A percentile compares a stretch with the other conserved stretches of the same genome.
Evolutionary conservation across 768 basidiomycete genomes (phyloP).

Genomic region (Calocera viscosa): DNA sequence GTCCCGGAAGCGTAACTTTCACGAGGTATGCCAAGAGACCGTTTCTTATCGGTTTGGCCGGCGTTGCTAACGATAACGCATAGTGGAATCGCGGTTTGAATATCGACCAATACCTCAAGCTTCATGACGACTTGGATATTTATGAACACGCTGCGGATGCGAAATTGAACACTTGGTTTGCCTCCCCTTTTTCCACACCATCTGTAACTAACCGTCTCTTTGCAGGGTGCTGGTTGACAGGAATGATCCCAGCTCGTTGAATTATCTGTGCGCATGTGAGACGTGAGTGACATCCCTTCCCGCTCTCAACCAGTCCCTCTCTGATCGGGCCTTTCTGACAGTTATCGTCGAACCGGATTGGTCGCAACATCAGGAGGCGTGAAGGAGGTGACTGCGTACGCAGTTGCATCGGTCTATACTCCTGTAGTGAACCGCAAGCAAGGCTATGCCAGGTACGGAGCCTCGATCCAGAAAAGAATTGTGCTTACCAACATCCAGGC

Average conservation of each 20-base stretch:
- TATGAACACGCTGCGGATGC: conserved; percentile 37
- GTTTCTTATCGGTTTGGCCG: background rate
- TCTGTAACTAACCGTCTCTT: background rate
- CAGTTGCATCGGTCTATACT: conserved; percentile 46
- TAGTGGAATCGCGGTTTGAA: conserved; percentile 38
- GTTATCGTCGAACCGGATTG: conserved; percentile 29
- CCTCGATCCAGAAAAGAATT: background rate
- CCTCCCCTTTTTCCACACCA: background rate
- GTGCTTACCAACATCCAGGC: conserved; percentile 17
- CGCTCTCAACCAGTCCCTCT: background rate
- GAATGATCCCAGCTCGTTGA: conserved; percentile 36
- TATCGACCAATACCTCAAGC: conserved; percentile 36
- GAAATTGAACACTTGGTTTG: conserved; percentile 40
- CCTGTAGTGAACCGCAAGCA: conserved; percentile 37
- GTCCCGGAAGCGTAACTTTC: background rate
- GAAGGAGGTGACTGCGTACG: conserved; percentile 37
- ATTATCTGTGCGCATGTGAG: conserved; percentile 50
- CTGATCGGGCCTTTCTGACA: conserved; percentile 17
- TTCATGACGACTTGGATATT: conserved; percentile 31
- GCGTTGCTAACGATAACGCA: background rate
- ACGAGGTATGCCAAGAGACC: background rate
- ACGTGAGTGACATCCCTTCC: conserved; percentile 34
- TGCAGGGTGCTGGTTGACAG: conserved; percentile 48
- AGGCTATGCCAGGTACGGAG: conserved; percentile 36
- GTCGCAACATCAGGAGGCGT: conserved; percentile 16